Evolutionary conservation across 768 basidiomycete species (phyloP), one percentile per base, ranked within the genome.

Genomic region (Amylocystis lapponica): DNA sequence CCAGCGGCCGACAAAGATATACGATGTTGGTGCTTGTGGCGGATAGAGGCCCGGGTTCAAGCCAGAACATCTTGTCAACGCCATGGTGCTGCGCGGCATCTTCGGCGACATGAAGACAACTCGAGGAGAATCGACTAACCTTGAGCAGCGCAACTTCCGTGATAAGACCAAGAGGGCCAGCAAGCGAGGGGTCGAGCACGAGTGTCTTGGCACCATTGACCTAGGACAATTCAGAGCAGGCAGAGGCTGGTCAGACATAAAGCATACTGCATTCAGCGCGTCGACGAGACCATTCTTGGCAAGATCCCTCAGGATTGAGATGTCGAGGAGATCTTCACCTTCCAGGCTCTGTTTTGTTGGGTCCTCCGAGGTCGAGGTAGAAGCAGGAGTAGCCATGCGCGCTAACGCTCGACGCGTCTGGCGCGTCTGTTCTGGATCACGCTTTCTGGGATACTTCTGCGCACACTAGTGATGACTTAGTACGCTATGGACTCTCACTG

Each of bases 21-120:
- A 99, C 79, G 46, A 98, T 80, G 54, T 94, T 94, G 26, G 86
- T 76, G 5, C 94, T 93, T 3, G 80, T 75, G 3, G 89, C 85
- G 11, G 79, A 74, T 35, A 98, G 66, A 8, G 89, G 83, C 14
- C 94, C 94, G 10, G 84, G 64, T 65, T 98, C 96, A 19, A 99
- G 79, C 95, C 96, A 99, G 67, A 94, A 96, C 89, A 99, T 95
- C 72, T 96, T 96, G 69, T 97, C 94, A 3, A 99, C 91, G 5
- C 92, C 94, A 80, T 98, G 94, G 59, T 98, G 88, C 95, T 98
- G 53, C 43, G 22, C n/a, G 14, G 21, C 36, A 7, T 39, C 6
- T 43, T 57, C 21, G 52, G 26, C 16, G 14, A 7, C 29, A 19
- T 4, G 22, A 5, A 22, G 4, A 25, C 3, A 12, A 11, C 27